Percentiles rank a stretch among this genome's conserved stretches.
phyloP scores from a whole-genome alignment of 2,329 filamentous ascomycete species.

The Stagonosporopsis chrysanthemi region DNA sequence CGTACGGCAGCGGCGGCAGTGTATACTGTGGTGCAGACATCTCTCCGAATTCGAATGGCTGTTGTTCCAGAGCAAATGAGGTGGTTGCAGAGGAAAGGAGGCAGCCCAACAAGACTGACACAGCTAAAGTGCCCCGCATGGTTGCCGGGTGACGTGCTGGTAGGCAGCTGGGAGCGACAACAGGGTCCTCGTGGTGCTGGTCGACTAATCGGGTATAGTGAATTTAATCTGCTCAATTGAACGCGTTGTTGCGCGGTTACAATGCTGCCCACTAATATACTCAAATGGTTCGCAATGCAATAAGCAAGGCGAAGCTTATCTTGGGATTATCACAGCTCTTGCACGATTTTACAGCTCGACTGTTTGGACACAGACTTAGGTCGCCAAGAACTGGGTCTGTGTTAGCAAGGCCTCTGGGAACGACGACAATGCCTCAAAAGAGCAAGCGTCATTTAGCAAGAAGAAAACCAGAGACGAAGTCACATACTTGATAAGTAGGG shows the following conservation, averaged over 20 bases:
- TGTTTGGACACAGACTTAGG: too few relatives aligned
- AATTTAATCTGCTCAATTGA: conserved; percentile 43
- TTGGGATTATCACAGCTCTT: not conserved
- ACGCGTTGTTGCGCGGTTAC: conserved; percentile 4
- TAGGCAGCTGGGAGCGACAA: conserved; percentile 33
- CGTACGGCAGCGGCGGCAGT: conserved; percentile 72
- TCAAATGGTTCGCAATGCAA: not conserved
- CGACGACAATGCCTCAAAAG: not conserved
- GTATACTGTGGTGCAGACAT: conserved; percentile 59
- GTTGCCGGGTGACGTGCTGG: conserved; percentile 25
- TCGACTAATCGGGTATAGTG: conserved; percentile 25
- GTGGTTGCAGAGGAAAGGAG: conserved; percentile 18
- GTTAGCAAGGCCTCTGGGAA: not conserved
- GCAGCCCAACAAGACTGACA: conserved; percentile 25
- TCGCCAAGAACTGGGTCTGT: not conserved
- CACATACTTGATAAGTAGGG: not conserved
- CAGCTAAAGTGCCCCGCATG: conserved; percentile 35
- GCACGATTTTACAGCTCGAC: not conserved
- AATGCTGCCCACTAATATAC: not conserved
- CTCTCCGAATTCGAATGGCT: conserved; percentile 45
- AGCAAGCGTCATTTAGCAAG: not conserved
- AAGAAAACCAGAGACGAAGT: not conserved
- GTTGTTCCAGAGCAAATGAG: conserved; percentile 39
- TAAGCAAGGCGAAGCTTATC: not conserved
- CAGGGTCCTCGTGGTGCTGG: conserved; percentile 40